Evolutionary conservation across 2,329 filamentous ascomycete species (phyloP).

Genomic region (Monilinia polystroma): DNA sequence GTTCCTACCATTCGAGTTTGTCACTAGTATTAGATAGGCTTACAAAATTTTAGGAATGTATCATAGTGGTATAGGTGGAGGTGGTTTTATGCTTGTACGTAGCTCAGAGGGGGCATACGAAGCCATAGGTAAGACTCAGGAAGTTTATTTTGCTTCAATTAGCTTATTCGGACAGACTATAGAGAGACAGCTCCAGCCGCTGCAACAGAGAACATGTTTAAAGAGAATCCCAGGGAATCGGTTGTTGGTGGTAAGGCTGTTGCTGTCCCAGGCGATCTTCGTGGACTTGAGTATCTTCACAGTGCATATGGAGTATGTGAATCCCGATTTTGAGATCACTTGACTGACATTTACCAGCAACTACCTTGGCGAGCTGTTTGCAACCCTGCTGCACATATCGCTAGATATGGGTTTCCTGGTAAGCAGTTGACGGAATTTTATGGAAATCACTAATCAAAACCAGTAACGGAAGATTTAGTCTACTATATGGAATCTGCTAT

Average conservation of each 20-base stretch:
- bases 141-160: neutral
- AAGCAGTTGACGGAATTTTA: constrained; percentile 25
- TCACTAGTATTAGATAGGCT: constrained; percentile 2
- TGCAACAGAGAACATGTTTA: constrained; percentile 82
- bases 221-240: constrained; percentile 64
- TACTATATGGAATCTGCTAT: constrained; percentile 64
- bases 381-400: constrained; percentile 70
- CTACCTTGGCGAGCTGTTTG: constrained; percentile 72
- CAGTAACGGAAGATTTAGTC: constrained; percentile 70
- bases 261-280: constrained; percentile 71
- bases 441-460: neutral
- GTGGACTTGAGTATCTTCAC: constrained; percentile 78
- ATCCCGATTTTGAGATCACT: neutral
- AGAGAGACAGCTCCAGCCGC: constrained; percentile 83
- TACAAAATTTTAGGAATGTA: constrained; percentile 57
- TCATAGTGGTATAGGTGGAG: constrained; percentile 81
- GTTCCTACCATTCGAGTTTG: neutral
- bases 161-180: constrained; percentile 58
- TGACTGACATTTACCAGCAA: constrained; percentile 38
- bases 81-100: constrained; percentile 84
- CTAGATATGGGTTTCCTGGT: constrained; percentile 65
- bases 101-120: constrained; percentile 74
- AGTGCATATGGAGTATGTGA: constrained; percentile 60
- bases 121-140: constrained; percentile 52
- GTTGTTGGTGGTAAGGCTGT: constrained; percentile 70